Evolutionary conservation across 768 basidiomycete species (phyloP).

Genomic region (Pulveroboletus sp.): DNA sequence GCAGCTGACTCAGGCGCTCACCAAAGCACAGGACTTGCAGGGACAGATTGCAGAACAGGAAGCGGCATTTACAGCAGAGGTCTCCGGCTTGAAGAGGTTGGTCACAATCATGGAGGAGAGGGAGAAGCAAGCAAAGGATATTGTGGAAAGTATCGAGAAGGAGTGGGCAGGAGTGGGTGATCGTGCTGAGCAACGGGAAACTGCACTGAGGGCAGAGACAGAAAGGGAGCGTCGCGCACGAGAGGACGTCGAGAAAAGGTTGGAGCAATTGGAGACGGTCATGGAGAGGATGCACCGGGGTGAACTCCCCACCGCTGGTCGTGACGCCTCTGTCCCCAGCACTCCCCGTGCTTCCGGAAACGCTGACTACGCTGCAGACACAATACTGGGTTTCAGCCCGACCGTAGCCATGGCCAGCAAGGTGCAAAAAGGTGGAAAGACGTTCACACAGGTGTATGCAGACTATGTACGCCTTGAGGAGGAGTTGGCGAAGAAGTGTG

Average conservation of each 20-base stretch:
- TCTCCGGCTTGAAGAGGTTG: conserved; percentile 67
- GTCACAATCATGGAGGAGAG: conserved; percentile 85
- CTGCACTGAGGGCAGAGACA: conserved; percentile 62
- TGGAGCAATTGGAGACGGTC: conserved; percentile 73
- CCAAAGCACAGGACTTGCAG: conserved; percentile 70
- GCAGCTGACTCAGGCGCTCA: conserved; percentile 74
- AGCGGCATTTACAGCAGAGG: conserved; percentile 76
- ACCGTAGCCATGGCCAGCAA: conserved; percentile 84
- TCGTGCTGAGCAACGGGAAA: conserved; percentile 66
- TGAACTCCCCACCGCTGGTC: conserved; percentile 59
- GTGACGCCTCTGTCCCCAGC: conserved; percentile 35
- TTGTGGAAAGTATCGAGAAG: conserved; percentile 78
- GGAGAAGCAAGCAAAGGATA: conserved; percentile 78
- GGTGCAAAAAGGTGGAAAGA: conserved; percentile 79
- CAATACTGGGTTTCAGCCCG: conserved; percentile 74
- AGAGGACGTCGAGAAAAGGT: conserved; percentile 67
- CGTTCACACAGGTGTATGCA: conserved; percentile 92
- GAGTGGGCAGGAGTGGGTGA: conserved; percentile 79
- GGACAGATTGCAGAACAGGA: conserved; percentile 84
- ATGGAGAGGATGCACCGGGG: conserved; percentile 69
- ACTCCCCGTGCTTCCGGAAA: conserved; percentile 43
- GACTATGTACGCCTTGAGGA: conserved; percentile 88
- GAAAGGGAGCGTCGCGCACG: conserved; percentile 68
- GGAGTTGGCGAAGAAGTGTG: conserved; percentile 70
- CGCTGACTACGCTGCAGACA: conserved; percentile 44